Base-by-base conservation (phyloP, 2,329 filamentous ascomycete genomes). In the Penicillium italicum region DNA sequence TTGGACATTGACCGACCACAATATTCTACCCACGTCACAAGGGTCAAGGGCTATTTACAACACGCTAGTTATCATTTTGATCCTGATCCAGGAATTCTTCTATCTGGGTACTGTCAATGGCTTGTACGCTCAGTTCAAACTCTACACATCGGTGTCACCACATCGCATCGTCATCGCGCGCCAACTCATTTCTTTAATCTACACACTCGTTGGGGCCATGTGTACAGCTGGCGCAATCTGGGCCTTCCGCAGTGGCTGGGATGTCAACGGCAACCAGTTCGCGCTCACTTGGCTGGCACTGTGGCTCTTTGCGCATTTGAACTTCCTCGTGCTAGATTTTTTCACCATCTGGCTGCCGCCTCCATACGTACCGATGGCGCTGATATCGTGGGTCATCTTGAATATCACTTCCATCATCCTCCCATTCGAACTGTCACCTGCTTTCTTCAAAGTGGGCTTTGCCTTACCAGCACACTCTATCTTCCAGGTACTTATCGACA, bases 11-110 rank as follows among this genome's bases (percentile, higher is more conserved):
- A 56, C 62, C 5, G 64, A 61, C 3, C 57, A 69, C 44, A 74
- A 80, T 59, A 68, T 79, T 50, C 72, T 77, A 51, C 66, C 71
- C 0, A 78, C 76, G 0, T 52, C 66, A 0, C 75, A 80, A 57
- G 76, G 76, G 3, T 70, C 75, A 1, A 65, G 75, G 1, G 62
- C 76, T 0, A 68, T 79, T 49, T 77, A 78, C 64, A 80, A 79
- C 58, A 79, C 76, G 0, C 62, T 78, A 7, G 68, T 72, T 4
- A 72, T 79, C 49, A 74, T 78, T 44, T 67, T 80, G 31, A 72
- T 77, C n/a, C 62, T 80, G 11, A 72, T 80, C 33, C 74, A 77
- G 53, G 74, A 80, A 57, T 80, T 80, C 67, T 79, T 80, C 69
- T 80, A 74, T 59, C 65, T 80, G 12, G 71, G 76, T 28, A 72